Conservation (phyloP, 176 grass and related monocot genomes). For the Ensete glaucum region DNA sequence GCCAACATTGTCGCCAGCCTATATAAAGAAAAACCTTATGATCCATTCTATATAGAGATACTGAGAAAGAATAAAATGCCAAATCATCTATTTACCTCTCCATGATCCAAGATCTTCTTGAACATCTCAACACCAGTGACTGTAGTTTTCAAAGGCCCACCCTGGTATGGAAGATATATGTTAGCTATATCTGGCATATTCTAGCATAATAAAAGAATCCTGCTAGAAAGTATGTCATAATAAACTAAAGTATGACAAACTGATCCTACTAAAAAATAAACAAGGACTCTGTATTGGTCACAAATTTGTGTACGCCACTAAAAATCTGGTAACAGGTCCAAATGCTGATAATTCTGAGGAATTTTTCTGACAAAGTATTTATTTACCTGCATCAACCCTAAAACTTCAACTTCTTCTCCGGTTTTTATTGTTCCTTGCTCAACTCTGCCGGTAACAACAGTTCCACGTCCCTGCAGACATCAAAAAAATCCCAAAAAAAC, state of each 20-base stretch:
- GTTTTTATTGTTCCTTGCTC: conserved; percentile 96
- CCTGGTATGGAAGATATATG: conserved; percentile 34
- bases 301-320: neutral
- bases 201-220: neutral
- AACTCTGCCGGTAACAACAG: conserved; percentile 84
- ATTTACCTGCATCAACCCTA: conserved; percentile 63
- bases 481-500: neutral
- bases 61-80: neutral
- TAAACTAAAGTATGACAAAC: neutral
- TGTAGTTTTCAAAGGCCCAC: conserved; percentile 76
- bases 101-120: conserved; percentile 95
- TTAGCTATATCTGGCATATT: neutral
- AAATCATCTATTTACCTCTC: conserved; percentile 44
- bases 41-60: neutral
- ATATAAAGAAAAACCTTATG: conserved; percentile 11
- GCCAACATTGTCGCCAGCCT: conserved; percentile 97
- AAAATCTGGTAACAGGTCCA: neutral
- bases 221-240: neutral
- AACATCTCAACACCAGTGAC: conserved; percentile 99
- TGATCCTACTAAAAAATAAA: neutral
- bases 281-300: neutral
- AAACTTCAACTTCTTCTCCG: conserved; percentile 90
- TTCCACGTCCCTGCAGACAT: conserved; percentile 72
- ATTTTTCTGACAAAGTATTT: neutral
- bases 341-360: neutral